Conservation (phyloP, 2,329 filamentous ascomycete genomes). For the Fusarium burgessii region DNA sequence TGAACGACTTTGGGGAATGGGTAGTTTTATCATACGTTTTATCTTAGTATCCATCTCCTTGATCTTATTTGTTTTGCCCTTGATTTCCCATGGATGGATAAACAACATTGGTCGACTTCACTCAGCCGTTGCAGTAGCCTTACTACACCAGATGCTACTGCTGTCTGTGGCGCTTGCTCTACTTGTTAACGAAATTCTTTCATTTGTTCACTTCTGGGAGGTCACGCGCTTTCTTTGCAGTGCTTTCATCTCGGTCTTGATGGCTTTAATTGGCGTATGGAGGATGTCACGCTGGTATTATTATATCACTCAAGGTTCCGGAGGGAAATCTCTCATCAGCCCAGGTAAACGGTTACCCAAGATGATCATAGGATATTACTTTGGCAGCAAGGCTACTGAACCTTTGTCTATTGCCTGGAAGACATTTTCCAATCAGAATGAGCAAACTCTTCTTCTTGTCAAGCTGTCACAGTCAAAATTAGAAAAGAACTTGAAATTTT, state of each 20-base stretch:
- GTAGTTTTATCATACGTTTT: rapidly evolving
- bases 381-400: too few species aligned
- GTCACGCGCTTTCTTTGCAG: neutral
- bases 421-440: neutral
- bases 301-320: rapidly evolving
- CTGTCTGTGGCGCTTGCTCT: neutral
- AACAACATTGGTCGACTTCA: neutral
- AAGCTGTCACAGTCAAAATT: neutral
- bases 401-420: too few species aligned
- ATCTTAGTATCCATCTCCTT: neutral
- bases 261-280: neutral
- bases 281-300: neutral
- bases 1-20: neutral
- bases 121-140: neutral
- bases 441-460: neutral
- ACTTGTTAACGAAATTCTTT: rapidly evolving
- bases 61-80: neutral
- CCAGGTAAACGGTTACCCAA: neutral
- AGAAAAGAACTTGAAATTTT: neutral
- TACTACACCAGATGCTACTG: neutral
- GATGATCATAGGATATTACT: neutral
- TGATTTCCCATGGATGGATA: neutral
- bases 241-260: too few species aligned
- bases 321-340: neutral
- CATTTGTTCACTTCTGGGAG: neutral